A percentile compares a stretch with the other conserved stretches of the same genome.
Conservation (phyloP, 208 protist species). For the Dictyostelium gargantuum region DNA sequence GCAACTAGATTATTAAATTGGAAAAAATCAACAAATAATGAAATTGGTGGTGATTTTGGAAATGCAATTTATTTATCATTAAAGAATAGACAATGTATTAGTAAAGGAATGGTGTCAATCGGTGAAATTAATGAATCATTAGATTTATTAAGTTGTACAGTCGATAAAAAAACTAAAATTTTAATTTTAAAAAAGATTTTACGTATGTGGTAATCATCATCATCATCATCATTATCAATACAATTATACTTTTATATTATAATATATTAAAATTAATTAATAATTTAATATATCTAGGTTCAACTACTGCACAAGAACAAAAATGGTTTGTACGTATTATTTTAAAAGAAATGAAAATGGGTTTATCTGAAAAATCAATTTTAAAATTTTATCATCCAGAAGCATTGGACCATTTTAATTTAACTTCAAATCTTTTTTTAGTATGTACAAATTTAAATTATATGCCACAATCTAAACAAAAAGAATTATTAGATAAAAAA, state of each 20-base stretch:
- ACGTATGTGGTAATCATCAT: no score
- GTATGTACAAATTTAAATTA: constrained; percentile 67
- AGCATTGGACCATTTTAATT: constrained; percentile 74
- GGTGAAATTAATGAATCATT: constrained; percentile 70
- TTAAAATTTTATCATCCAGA: constrained; percentile 74
- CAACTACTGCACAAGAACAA: constrained; percentile 73
- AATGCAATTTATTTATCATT: constrained; percentile 71
- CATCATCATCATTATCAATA: no score
- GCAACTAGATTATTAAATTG: constrained; percentile 72
- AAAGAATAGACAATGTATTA: constrained; percentile 59
- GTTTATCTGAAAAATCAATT: constrained; percentile 70
- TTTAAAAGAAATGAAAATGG: constrained; percentile 79
- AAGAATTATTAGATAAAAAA: neutral
- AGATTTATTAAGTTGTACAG: constrained; percentile 62
- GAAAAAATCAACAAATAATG: neutral
- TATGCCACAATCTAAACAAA: constrained; percentile 32
- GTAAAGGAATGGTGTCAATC: constrained; percentile 68
- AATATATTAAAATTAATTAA: no score
- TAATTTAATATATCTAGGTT: no score
- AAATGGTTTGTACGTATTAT: constrained; percentile 82
- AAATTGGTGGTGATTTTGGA: constrained; percentile 78
- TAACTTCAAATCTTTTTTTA: constrained; percentile 51
- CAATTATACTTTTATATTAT: no score
- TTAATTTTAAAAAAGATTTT: constrained; percentile 69
- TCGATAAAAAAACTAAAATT: constrained; percentile 42